Conservation (phyloP, 2,329 filamentous ascomycete species). For the Sclerotinia glacialis region DNA sequence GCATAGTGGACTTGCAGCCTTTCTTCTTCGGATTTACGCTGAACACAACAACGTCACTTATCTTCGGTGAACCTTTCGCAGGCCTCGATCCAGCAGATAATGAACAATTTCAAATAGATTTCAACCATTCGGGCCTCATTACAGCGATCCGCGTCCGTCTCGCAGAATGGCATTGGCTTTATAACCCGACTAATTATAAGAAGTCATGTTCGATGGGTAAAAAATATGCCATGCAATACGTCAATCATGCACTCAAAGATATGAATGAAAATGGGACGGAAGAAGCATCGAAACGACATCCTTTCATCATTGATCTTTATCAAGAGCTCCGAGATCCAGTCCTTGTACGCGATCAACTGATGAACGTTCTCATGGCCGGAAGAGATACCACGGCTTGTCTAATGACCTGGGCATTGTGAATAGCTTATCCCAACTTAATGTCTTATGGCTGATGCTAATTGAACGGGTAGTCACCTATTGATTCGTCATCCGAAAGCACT, state of each 20-base stretch:
- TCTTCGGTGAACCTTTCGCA: conserved; percentile 48
- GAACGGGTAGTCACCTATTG: conserved; percentile 18
- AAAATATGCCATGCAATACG: conserved; percentile 1
- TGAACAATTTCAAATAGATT: neutral
- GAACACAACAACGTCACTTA: conserved; percentile 53
- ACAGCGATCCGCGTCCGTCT: conserved; percentile 3
- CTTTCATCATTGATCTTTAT: neutral
- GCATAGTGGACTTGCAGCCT: conserved; percentile 40
- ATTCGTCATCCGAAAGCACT: conserved; percentile 25
- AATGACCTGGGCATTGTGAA: conserved; percentile 42
- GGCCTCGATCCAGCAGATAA: neutral
- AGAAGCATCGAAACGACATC: neutral
- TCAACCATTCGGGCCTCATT: neutral
- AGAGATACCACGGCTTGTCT: conserved; percentile 45
- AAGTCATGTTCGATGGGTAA: neutral
- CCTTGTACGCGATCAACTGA: conserved; percentile 38
- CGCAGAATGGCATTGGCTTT: conserved; percentile 4
- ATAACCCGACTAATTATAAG: neutral
- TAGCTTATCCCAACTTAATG: neutral
- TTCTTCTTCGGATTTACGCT: conserved; percentile 52
- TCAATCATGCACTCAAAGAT: conserved; percentile 6
- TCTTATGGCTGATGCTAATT: neutral
- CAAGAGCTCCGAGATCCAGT: conserved; percentile 41
- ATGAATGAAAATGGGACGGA: neutral
- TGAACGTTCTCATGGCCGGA: conserved; percentile 42